Percentiles rank a stretch among this genome's conserved stretches.
These are phyloP conservation scores for Leccinum variicolor DNA, from an alignment of 768 basidiomycete genomes.

Conservation along the genomic window DNA sequence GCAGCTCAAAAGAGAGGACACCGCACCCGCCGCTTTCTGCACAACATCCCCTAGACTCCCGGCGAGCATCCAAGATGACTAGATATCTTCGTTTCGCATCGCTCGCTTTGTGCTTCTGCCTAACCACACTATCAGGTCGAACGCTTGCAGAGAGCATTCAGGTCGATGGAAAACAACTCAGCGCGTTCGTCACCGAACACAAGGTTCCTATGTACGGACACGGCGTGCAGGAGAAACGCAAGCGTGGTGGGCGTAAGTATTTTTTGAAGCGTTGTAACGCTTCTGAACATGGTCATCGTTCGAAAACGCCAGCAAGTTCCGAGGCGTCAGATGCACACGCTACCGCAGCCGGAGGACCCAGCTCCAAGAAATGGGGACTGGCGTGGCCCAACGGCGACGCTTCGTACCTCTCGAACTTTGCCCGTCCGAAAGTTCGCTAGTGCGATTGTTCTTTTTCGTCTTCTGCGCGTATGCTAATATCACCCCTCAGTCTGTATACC, in stretches of 20 bases:
- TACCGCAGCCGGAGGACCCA: not conserved
- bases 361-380: conserved; percentile 52
- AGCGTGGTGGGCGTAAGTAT: conserved; percentile 12
- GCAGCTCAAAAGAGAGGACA: not conserved
- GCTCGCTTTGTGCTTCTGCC: conserved; percentile 11
- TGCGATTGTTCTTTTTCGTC: conserved; percentile 25
- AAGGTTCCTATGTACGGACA: not conserved
- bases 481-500: conserved; percentile 48
- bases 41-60: not conserved
- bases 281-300: conserved; percentile 5
- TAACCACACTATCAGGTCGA: not conserved
- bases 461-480: not conserved
- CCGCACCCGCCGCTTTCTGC: not conserved
- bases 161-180: conserved; percentile 1
- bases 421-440: conserved; percentile 41
- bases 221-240: conserved; percentile 11
- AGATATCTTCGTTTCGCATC: conserved; percentile 2
- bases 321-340: not conserved
- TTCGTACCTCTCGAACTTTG: conserved; percentile 48
- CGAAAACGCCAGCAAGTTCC: not conserved
- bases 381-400: conserved; percentile 64
- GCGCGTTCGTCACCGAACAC: not conserved
- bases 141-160: conserved; percentile 1
- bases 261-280: conserved; percentile 17
- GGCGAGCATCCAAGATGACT: conserved; percentile 8